Percentiles rank a stretch among this genome's conserved stretches.
phyloP scores from a whole-genome alignment of 176 grass and related monocot genomes.

The Echinochloa phyllopogon region DNA sequence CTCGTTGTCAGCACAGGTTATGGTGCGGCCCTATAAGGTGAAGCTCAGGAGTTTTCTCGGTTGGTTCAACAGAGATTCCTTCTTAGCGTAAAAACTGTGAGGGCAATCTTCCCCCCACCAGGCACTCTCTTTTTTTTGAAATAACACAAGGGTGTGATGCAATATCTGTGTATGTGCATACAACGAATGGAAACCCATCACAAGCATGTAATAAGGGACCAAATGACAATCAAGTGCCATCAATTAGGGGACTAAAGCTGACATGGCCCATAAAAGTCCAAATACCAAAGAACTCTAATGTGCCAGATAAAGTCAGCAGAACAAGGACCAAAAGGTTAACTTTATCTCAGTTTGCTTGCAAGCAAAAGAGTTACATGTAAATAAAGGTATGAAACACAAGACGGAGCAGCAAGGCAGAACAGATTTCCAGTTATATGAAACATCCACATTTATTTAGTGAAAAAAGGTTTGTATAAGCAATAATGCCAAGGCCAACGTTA shows the following conservation, averaged over 20 bases:
- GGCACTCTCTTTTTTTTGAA: too few relatives aligned
- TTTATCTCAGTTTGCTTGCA: neutral
- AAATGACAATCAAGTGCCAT: conserved; percentile 16
- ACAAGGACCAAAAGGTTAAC: neutral
- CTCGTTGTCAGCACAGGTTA: too few relatives aligned
- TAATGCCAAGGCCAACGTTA: conserved; percentile 18
- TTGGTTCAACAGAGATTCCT: too few relatives aligned
- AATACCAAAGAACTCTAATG: conserved; percentile 26
- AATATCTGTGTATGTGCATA: neutral
- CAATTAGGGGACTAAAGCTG: neutral
- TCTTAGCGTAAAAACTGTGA: too few relatives aligned
- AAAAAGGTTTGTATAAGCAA: conserved; percentile 10
- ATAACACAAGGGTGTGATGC: too few relatives aligned
- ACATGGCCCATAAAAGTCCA: conserved; percentile 10
- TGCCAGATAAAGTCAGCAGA: neutral
- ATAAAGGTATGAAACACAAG: conserved; percentile 14
- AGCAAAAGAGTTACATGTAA: neutral
- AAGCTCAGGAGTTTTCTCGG: too few relatives aligned
- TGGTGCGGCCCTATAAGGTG: too few relatives aligned
- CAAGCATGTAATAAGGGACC: conserved; percentile 11
- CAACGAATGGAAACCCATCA: conserved; percentile 20
- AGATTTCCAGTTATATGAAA: conserved; percentile 19
- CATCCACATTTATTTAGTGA: conserved; percentile 23
- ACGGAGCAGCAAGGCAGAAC: conserved; percentile 16
- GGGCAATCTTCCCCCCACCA: too few relatives aligned